A percentile compares a stretch with the other conserved stretches of the same genome.
phyloP scores from a whole-genome alignment of 495 filamentous ascomycete genomes.

The Cairneyella variabilis region DNA sequence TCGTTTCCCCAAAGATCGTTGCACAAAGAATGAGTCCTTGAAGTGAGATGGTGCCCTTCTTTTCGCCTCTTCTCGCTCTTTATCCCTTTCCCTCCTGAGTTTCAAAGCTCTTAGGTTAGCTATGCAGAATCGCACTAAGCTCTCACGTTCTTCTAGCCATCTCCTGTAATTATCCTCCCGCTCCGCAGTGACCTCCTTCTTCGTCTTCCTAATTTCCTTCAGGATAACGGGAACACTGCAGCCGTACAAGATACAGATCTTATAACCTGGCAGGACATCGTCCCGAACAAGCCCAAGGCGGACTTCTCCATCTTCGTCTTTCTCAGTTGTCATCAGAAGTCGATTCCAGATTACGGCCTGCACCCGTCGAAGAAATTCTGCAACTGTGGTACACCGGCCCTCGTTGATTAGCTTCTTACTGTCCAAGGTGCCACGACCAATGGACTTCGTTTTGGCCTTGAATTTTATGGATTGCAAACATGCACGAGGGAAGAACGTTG shows the following conservation, averaged over 20 bases:
- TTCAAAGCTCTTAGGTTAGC: too few relatives aligned
- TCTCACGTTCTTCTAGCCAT: too few relatives aligned
- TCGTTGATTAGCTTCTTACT: neutral
- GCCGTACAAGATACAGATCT: constrained; percentile 36
- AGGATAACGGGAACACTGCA: constrained; percentile 40
- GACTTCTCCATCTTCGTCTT: too few relatives aligned
- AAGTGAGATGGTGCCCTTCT: too few relatives aligned
- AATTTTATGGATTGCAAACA: neutral
- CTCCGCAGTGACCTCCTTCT: neutral
- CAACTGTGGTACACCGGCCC: constrained; percentile 11
- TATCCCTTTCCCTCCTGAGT: too few relatives aligned
- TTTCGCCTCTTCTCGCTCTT: too few relatives aligned
- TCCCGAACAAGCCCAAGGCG: constrained; percentile 24
- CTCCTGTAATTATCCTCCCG: neutral
- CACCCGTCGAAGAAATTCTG: constrained; percentile 24
- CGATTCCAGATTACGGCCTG: constrained; percentile 30
- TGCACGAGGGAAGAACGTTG: neutral
- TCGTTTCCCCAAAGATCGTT: too few relatives aligned
- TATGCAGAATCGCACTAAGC: too few relatives aligned
- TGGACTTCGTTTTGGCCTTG: neutral
- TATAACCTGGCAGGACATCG: constrained; percentile 24
- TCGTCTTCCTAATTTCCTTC: constrained; percentile 16
- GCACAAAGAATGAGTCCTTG: too few relatives aligned
- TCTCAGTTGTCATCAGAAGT: constrained; percentile 15
- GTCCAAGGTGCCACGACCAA: neutral